Percentiles rank a stretch among this genome's conserved stretches.
Evolutionary conservation across 2,329 filamentous ascomycete genomes (phyloP).

Genomic region (Talaromyces sp.): DNA sequence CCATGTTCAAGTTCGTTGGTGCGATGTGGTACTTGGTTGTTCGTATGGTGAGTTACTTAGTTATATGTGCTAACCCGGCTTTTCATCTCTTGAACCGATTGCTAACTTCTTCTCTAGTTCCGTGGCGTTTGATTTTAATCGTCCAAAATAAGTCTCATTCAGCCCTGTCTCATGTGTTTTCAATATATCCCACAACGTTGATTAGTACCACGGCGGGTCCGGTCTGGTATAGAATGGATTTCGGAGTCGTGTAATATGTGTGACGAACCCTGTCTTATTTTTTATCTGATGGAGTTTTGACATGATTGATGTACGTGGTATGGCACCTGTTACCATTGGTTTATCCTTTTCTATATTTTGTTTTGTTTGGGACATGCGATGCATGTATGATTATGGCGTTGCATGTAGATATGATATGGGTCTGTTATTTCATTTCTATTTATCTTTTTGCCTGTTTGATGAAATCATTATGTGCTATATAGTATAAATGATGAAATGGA

Average conservation of each 20-base stretch:
- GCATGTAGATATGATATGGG: slow-evolving; percentile 16
- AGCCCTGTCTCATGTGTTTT: slow-evolving; percentile 19
- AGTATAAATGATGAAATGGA: too few relatives aligned
- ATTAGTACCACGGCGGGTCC: slow-evolving; percentile 35
- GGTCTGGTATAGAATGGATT: slow-evolving; percentile 23
- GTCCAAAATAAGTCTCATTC: slow-evolving; percentile 13
- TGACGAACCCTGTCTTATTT: slow-evolving; percentile 20
- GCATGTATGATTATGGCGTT: slow-evolving; percentile 3
- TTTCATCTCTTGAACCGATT: background rate
- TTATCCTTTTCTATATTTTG: slow-evolving; percentile 4
- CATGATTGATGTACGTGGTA: slow-evolving; percentile 15
- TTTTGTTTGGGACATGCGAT: background rate
- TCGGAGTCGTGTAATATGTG: slow-evolving; percentile 27
- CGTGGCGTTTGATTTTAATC: slow-evolving; percentile 49
- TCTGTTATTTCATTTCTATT: background rate
- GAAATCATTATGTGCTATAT: too few relatives aligned
- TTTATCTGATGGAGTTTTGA: background rate
- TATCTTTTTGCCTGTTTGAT: background rate
- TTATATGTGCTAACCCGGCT: background rate
- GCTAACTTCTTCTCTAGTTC: slow-evolving; percentile 49
- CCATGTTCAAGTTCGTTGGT: slow-evolving; percentile 83
- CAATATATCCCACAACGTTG: slow-evolving; percentile 23
- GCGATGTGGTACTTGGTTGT: slow-evolving; percentile 91
- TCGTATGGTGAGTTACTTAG: slow-evolving; percentile 69
- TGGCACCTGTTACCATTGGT: background rate